These are phyloP conservation scores for Fraxinus pennsylvanica DNA, from an alignment of 257 asterid genomes.

Conservation along the genomic window DNA sequence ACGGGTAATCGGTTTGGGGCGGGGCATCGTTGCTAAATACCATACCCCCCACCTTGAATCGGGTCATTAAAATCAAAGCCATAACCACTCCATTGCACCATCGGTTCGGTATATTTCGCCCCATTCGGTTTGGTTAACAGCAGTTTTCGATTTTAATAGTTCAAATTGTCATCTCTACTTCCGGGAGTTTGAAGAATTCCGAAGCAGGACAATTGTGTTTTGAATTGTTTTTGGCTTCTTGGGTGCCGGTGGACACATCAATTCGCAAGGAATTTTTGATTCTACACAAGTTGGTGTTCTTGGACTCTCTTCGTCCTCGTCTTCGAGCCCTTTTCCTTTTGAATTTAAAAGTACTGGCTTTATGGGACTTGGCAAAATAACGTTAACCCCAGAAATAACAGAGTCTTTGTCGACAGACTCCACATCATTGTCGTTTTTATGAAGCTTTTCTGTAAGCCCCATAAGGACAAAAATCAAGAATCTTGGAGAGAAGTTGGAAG, in stretches of 20 bases:
- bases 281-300: conserved; percentile 46
- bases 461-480: conserved; percentile 22
- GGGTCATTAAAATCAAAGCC: no score
- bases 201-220: conserved; percentile 30
- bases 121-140: no score
- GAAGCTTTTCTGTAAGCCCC: conserved; percentile 38
- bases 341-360: conserved; percentile 34
- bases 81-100: no score
- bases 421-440: conserved; percentile 23
- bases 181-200: conserved; percentile 47
- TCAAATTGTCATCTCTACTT: no score
- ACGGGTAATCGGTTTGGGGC: no score
- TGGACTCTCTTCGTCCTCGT: conserved; percentile 31
- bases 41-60: no score
- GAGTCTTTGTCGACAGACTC: conserved; percentile 30
- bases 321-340: conserved; percentile 13
- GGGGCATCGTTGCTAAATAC: no score
- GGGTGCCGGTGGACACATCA: conserved; percentile 49
- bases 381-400: conserved; percentile 32
- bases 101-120: no score
- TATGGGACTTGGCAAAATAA: conserved; percentile 26
- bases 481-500: conserved; percentile 18
- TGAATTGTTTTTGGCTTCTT: conserved; percentile 38
- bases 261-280: conserved; percentile 36
- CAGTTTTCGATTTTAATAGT: no score